These are phyloP conservation scores for Phytophthora uliginosa DNA, from an alignment of 352 stramenopile genomes.

Conservation along the genomic window DNA sequence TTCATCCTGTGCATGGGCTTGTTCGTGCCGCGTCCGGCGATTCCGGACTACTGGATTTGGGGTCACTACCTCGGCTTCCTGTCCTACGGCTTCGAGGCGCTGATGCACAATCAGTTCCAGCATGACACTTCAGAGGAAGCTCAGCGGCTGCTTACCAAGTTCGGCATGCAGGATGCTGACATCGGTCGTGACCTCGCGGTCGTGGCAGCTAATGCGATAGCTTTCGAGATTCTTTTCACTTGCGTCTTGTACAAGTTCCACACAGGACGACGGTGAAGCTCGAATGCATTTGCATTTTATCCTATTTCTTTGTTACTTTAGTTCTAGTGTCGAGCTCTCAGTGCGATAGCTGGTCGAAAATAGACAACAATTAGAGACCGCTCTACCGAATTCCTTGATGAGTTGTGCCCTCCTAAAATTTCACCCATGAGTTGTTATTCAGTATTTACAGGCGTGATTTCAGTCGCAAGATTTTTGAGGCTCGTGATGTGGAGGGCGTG, in stretches of 20 bases:
- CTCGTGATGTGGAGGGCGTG: background rate
- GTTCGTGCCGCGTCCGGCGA: constrained; percentile 63
- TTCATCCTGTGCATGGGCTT: constrained; percentile 88
- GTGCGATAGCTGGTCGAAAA: too few species aligned
- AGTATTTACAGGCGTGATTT: background rate
- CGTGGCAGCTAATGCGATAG: constrained; percentile 49
- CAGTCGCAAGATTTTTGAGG: background rate
- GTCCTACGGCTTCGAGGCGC: constrained; percentile 81
- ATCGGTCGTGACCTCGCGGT: constrained; percentile 57
- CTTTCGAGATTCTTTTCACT: constrained; percentile 58
- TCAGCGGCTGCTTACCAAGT: constrained; percentile 38
- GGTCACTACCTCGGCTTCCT: constrained; percentile 86
- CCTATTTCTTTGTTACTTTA: too few species aligned
- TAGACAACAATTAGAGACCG: too few species aligned
- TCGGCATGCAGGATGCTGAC: constrained; percentile 61
- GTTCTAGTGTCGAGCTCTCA: too few species aligned
- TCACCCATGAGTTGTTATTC: too few species aligned
- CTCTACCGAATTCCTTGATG: too few species aligned
- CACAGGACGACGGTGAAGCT: constrained; percentile 22
- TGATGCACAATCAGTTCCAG: constrained; percentile 85
- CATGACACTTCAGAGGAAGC: constrained; percentile 13
- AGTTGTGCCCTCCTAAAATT: too few species aligned
- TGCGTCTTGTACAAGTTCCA: constrained; percentile 43
- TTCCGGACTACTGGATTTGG: constrained; percentile 82
- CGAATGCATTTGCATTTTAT: background rate